Percentiles rank a stretch among this genome's conserved stretches.
Conservation (phyloP, 176 grass and related monocot species). For the Oryza rufipogon region DNA sequence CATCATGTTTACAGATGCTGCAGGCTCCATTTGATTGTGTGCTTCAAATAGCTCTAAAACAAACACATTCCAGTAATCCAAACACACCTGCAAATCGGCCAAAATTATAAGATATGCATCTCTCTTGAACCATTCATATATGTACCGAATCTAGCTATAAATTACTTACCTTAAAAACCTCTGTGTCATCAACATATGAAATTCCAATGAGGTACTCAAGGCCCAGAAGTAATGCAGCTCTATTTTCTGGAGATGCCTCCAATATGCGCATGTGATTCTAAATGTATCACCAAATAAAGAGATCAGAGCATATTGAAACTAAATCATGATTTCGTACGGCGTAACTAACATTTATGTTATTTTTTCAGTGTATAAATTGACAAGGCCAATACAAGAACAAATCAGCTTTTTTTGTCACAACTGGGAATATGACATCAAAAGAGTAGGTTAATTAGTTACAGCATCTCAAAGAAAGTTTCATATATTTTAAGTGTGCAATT, state of each 20-base stretch:
- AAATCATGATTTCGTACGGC: background rate
- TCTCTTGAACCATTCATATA: constrained; percentile 1
- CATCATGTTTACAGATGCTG: constrained; percentile 87
- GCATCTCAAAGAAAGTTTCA: constrained; percentile 13
- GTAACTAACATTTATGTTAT: constrained; percentile 19
- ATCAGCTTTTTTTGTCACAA: background rate
- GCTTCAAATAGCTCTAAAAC: constrained; percentile 97
- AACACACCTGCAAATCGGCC: constrained; percentile 68
- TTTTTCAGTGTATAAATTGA: background rate
- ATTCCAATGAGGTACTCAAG: constrained; percentile 96
- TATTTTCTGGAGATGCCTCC: constrained; percentile 86
- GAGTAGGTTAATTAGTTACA: background rate
- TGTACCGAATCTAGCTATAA: constrained; percentile 33
- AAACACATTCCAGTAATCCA: constrained; percentile 99
- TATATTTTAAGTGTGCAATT: background rate
- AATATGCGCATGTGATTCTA: constrained; percentile 87
- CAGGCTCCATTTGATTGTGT: constrained; percentile 86
- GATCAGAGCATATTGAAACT: constrained; percentile 23
- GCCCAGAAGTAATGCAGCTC: constrained; percentile 73
- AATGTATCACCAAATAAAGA: constrained; percentile 8
- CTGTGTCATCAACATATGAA: constrained; percentile 98
- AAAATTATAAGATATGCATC: background rate
- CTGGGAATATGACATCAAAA: constrained; percentile 20
- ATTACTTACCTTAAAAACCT: constrained; percentile 90
- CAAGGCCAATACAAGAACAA: constrained; percentile 9